These are phyloP conservation scores for Brassica incana DNA, from an alignment of 345 rosid species.

Conservation along the genomic window DNA sequence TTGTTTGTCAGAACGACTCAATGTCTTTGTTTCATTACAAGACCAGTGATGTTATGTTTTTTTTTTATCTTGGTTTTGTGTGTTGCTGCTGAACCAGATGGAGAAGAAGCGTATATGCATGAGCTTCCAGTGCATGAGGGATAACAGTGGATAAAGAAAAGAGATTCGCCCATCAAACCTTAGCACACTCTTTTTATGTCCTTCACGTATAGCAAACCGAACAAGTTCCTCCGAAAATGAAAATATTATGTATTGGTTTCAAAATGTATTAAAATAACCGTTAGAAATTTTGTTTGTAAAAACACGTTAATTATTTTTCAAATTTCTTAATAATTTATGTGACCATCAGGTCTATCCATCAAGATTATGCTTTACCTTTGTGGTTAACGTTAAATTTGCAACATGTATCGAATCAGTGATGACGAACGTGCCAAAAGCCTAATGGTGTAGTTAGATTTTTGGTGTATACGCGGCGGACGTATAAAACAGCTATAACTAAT, in stretches of 20 bases:
- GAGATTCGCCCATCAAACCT: constrained; percentile 4
- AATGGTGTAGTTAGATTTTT: background rate
- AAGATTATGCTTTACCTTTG: background rate
- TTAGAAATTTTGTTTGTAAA: constrained; percentile 23
- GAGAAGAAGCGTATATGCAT: constrained; percentile 33
- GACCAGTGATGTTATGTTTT: background rate
- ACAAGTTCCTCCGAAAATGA: constrained; percentile 3
- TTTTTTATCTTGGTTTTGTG: background rate
- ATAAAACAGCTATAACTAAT: background rate
- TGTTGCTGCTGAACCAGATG: constrained; percentile 33
- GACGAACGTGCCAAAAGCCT: background rate
- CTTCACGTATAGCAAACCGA: background rate
- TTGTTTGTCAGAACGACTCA: constrained; percentile 6
- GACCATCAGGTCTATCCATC: background rate
- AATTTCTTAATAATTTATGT: background rate
- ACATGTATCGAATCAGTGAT: background rate
- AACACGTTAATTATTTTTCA: background rate
- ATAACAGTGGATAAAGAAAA: constrained; percentile 11
- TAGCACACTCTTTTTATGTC: background rate
- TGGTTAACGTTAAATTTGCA: background rate
- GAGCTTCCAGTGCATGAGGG: constrained; percentile 22
- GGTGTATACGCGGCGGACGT: background rate
- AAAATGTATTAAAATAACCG: constrained; percentile 17
- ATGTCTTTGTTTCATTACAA: background rate
- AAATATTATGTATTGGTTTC: constrained; percentile 16